These are phyloP conservation scores for Persicaria tinctoria DNA, from an alignment of 148 eudicot genomes.

Conservation along the genomic window DNA sequence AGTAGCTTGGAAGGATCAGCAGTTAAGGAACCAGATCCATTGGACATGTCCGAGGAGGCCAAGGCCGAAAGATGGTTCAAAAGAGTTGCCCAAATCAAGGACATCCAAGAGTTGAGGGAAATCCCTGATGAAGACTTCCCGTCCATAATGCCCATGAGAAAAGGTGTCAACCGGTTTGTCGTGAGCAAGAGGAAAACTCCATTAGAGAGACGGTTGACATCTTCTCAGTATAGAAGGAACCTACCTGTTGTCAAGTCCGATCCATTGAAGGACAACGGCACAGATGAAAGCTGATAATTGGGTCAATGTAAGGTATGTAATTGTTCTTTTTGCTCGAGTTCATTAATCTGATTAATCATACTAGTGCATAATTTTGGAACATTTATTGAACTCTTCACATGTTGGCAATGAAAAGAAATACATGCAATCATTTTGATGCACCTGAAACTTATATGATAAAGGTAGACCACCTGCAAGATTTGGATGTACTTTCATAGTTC, in stretches of 20 bases:
- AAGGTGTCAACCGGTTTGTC: slow-evolving; percentile 95
- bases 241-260: slow-evolving; percentile 51
- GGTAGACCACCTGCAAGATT: no score
- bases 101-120: slow-evolving; percentile 85
- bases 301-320: neutral
- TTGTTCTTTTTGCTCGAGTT: neutral
- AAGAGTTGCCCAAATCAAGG: slow-evolving; percentile 92
- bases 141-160: slow-evolving; percentile 92
- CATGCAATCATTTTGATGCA: no score
- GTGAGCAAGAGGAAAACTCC: slow-evolving; percentile 98
- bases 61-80: slow-evolving; percentile 88
- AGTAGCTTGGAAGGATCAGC: slow-evolving; percentile 94
- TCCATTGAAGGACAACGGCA: slow-evolving; percentile 36
- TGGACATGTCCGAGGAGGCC: slow-evolving; percentile 99
- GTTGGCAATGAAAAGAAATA: no score
- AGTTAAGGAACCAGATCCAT: slow-evolving; percentile 71
- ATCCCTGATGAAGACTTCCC: slow-evolving; percentile 98
- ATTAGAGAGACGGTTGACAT: slow-evolving; percentile 77
- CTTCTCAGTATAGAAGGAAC: slow-evolving; percentile 64
- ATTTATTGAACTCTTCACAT: neutral
- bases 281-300: slow-evolving; percentile 18
- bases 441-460: no score
- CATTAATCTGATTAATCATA: neutral
- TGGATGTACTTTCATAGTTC: no score
- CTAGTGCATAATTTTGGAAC: neutral